These are phyloP conservation scores for Lolium rigidum DNA, from an alignment of 176 grass and related monocot species.

Conservation along the genomic window DNA sequence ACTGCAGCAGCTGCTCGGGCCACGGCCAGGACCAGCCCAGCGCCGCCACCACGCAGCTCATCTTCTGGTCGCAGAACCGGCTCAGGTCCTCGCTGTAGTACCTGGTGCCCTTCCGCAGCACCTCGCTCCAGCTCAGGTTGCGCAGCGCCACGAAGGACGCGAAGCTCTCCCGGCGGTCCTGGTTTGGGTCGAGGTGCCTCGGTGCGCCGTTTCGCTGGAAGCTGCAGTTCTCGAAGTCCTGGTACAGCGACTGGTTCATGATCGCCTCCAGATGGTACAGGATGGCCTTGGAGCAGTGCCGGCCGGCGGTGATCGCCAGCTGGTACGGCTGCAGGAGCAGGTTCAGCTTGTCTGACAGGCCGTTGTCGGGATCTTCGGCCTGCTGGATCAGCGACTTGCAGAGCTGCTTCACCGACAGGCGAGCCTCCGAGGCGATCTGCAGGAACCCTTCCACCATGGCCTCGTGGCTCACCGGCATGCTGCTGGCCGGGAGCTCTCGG, in stretches of 20 bases:
- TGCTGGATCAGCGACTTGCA: constrained; percentile 77
- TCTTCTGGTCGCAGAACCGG: constrained; percentile 90
- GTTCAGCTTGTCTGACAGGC: constrained; percentile 68
- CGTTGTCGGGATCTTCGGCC: constrained; percentile 48
- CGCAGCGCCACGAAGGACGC: constrained; percentile 68
- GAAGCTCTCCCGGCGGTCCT: constrained; percentile 61
- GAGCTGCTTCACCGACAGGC: constrained; percentile 81
- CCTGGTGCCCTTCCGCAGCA: constrained; percentile 82
- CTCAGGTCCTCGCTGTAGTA: constrained; percentile 84
- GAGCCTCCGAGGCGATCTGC: constrained; percentile 81
- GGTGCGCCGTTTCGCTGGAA: constrained; percentile 68
- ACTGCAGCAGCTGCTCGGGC: constrained; percentile 86
- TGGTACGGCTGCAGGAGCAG: constrained; percentile 62
- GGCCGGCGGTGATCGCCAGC: constrained; percentile 32
- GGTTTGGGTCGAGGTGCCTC: constrained; percentile 63
- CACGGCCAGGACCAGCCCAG: constrained; percentile 76
- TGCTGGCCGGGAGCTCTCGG: constrained; percentile 36
- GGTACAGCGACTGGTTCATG: constrained; percentile 73
- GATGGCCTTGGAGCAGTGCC: constrained; percentile 57
- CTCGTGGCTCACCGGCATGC: constrained; percentile 75
- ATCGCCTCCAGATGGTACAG: constrained; percentile 78
- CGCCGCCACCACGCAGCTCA: constrained; percentile 71
- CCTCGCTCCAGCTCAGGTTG: constrained; percentile 95
- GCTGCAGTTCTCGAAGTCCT: constrained; percentile 86
- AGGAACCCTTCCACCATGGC: constrained; percentile 92